Base-by-base conservation (phyloP, 2,329 filamentous ascomycete species). In the Trichoderma hamatum region DNA sequence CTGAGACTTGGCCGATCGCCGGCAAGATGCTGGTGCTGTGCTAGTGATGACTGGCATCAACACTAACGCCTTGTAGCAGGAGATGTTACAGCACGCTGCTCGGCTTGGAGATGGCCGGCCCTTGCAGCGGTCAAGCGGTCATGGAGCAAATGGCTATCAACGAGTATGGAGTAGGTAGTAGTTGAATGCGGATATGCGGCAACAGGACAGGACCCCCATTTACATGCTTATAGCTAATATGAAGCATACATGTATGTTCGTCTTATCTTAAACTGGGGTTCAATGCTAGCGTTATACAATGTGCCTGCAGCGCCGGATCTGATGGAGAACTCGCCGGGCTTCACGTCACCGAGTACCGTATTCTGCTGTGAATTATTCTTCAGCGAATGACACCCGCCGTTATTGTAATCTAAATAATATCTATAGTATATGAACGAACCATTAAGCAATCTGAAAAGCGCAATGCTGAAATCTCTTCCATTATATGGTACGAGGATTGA, bases 31-130 rank as follows among this genome's bases (percentile, higher is more conserved):
- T 54, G 54, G n/a, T n/a, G n/a, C n/a, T n/a, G 43, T 58, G 52
- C 52, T 58, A 58, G 24, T 24, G 39, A 58, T 49, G 51, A 49
- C n/a, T n/a, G n/a, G 26, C 32, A 30, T 30, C 43, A 67, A 51
- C 49, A 43, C 64, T 67, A 59, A 67, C 64, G 64, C 54, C 64
- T 67, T 67, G 21, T 28, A 59, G 64, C 36, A 59, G 64, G 64
- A 46, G 24, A 39, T 26, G 54, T 49, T 36, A 36, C 54, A 62
- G 28, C 43, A 14, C 46, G 26, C n/a, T n/a, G 13, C 14, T 32
- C 14, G 28, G 9, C 24, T 14, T n/a, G 34, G 49, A 24, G 61
- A 55, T 55, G 16, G 28, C 26, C 16, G 32, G 32, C 30, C 30
- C 7, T 30, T 51, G 28, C 28, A 55, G 34, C 51, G 51, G 51